Base-by-base conservation (phyloP, 2,329 filamentous ascomycete genomes). In the Claviceps purpurea region DNA sequence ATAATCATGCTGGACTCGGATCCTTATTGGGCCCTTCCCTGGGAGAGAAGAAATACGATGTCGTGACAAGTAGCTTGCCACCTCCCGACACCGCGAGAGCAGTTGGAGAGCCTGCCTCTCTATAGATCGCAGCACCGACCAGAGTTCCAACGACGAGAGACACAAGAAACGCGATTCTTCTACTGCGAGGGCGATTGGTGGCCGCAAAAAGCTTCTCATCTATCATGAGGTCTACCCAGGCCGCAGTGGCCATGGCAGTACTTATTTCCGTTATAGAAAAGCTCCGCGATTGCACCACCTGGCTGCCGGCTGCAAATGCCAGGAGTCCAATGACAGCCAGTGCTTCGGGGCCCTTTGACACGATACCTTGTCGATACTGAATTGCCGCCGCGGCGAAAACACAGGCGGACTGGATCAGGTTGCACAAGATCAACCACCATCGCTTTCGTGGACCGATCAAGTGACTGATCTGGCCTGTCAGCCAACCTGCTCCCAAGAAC, bases 201-300 rank as follows among this genome's bases (percentile, higher is more conserved):
- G 63, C 8, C 4, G 60, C 63, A 18, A 78, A 70, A 48, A 82
- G 63, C 5, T 67, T 66, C 34, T 69, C 69, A 60, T 83, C 79
- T 51, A 81, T 76, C 50, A 80, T 62, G 51, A 82, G 60, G 58
- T 83, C 79, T 1, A 83, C 68, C 72, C 76, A 82, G 1, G 79
- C 79, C 0, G 79, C 78, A 5, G 79, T 83, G 0, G 78, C 79
- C 78, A 82, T 82, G 26, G 79, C 78, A 0, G 80, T 83, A 53
- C 72, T 79, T 58, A 83, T 82, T 61, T 84, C 79, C 0, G 76
- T 76, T 65, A 81, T 74, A 46, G 69, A 65, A 52, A 83, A 61
- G 41, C 73, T 70, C 24, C 79, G 69, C 2, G 72, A 72, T 65
- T 78, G 73, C 2, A 79, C 78, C 0, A 84, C 78, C 60, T 83